A percentile compares a stretch with the other conserved stretches of the same genome.
phyloP scores from a whole-genome alignment of 345 rosid species.

The Corchorus olitorius region DNA sequence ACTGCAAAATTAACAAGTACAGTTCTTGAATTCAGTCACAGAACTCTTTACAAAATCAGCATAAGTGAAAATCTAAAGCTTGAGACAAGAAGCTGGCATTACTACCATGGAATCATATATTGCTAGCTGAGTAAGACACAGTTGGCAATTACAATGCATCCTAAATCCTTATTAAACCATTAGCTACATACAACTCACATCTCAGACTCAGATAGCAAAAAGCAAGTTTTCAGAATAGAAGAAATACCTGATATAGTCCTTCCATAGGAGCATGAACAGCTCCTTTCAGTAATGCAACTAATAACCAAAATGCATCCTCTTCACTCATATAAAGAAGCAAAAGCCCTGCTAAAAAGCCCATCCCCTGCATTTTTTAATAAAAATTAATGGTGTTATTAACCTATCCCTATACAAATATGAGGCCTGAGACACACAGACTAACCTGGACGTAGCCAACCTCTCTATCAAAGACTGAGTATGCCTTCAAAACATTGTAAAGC shows the following conservation, averaged over 20 bases:
- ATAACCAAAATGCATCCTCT: constrained; percentile 97
- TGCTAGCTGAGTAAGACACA: background rate
- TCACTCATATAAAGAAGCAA: constrained; percentile 98
- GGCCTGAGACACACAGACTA: background rate
- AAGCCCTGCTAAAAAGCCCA: constrained; percentile 92
- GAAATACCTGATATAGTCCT: constrained; percentile 85
- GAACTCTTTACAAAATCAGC: background rate
- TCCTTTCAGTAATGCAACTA: constrained; percentile 96
- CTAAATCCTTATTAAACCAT: background rate
- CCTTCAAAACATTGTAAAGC: constrained; percentile 91
- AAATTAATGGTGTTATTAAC: background rate
- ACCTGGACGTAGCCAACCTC: constrained; percentile 99
- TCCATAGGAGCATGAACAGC: constrained; percentile 98
- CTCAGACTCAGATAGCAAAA: background rate
- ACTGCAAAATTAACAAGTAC: background rate
- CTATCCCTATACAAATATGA: background rate
- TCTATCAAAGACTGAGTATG: constrained; percentile 93
- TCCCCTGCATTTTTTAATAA: constrained; percentile 62
- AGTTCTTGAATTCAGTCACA: background rate
- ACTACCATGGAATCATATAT: background rate
- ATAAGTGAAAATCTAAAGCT: background rate
- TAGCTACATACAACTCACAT: background rate
- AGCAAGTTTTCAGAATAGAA: constrained; percentile 14
- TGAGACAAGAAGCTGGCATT: background rate
- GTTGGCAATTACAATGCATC: background rate